phyloP scores from a whole-genome alignment of 495 filamentous ascomycete genomes.

The Parathielavia appendiculata region DNA sequence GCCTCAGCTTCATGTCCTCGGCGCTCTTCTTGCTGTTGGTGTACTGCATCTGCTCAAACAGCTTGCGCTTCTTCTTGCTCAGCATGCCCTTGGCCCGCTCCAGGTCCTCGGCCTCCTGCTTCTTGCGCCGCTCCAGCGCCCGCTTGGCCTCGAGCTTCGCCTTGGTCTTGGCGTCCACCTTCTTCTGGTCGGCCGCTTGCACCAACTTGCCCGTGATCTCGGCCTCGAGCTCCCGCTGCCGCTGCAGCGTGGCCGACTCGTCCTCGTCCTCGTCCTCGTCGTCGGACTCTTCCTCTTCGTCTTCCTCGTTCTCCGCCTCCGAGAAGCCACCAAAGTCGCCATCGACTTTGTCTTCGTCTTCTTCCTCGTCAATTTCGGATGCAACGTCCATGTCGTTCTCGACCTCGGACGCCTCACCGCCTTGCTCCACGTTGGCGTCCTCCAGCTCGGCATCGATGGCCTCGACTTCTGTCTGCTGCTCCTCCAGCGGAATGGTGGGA shows the following conservation, averaged over 20 bases:
- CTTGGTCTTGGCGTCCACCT: conserved; percentile 51
- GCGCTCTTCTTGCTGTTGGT: conserved; percentile 78
- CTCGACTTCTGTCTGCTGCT: conserved; percentile 78
- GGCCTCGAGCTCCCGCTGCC: conserved; percentile 86
- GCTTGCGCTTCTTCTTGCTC: conserved; percentile 83
- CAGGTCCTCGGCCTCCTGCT: conserved; percentile 73
- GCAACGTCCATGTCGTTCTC: conserved; percentile 43
- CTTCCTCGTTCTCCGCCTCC: conserved; percentile 24
- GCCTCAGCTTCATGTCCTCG: conserved; percentile 65
- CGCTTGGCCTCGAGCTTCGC: conserved; percentile 57
- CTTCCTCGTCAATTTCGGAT: conserved; percentile 41
- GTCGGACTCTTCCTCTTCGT: conserved; percentile 36
- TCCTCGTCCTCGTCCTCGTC: conserved; percentile 45
- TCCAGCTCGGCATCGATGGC: conserved; percentile 58
- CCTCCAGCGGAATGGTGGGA: conserved; percentile 72
- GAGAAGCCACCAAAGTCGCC: conserved; percentile 41
- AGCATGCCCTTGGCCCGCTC: conserved; percentile 91
- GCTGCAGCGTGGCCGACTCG: conserved; percentile 46
- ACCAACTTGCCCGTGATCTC: conserved; percentile 60
- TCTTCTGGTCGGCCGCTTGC: conserved; percentile 27
- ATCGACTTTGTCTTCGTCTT: conserved; percentile 40
- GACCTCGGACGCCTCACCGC: conserved; percentile 34
- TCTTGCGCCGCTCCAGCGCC: conserved; percentile 63
- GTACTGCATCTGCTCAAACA: conserved; percentile 88
- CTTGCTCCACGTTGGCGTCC: conserved; percentile 44